A percentile compares a stretch with the other conserved stretches of the same genome.
phyloP scores from a whole-genome alignment of 176 grass and related monocot species.

The Chrysopogon serrulatus region DNA sequence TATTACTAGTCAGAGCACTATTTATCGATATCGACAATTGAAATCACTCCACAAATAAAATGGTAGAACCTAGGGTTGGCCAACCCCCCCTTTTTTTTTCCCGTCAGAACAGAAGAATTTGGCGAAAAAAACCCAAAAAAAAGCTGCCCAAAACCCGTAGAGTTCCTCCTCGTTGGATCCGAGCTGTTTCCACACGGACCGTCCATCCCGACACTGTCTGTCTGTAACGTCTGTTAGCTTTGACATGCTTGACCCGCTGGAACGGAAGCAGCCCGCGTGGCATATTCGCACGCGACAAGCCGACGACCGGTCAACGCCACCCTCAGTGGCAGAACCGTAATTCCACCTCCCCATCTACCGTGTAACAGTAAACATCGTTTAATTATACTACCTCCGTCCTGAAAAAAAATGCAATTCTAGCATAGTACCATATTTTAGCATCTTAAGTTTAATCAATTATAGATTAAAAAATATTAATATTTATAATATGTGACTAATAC shows the following conservation, averaged over 20 bases:
- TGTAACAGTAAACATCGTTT: neutral
- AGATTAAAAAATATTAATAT: no score
- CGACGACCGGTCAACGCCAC: neutral
- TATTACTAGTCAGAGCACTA: no score
- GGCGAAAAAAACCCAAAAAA: no score
- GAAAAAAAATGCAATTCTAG: no score
- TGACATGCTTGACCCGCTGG: conserved; percentile 16
- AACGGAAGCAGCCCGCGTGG: no score
- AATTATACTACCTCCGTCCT: no score
- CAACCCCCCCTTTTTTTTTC: neutral
- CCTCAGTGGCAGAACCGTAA: neutral
- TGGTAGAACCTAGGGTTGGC: neutral
- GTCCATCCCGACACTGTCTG: neutral
- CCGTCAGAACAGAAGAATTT: no score
- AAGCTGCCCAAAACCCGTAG: neutral
- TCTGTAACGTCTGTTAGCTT: neutral
- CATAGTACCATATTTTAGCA: no score
- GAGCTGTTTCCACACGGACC: neutral
- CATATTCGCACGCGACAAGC: neutral
- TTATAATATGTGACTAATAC: no score
- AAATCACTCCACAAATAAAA: neutral
- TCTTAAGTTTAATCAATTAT: no score
- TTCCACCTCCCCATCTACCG: neutral
- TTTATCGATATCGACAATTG: neutral
- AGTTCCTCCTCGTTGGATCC: neutral